These are phyloP conservation scores for Lagenidium giganteum DNA, from an alignment of 352 stramenopile genomes.

Conservation along the genomic window DNA sequence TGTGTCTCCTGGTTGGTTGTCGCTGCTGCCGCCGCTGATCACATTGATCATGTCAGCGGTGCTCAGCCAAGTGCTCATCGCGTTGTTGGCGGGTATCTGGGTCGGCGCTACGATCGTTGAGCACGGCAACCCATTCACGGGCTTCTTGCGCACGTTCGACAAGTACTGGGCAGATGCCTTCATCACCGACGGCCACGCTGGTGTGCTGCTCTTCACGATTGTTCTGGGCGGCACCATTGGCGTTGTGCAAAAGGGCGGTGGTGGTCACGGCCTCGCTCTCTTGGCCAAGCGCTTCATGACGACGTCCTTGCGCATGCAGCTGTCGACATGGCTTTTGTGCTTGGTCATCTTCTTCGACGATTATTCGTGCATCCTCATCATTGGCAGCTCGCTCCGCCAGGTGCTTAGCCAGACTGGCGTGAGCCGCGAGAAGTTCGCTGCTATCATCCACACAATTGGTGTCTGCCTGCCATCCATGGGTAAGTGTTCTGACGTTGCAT, in stretches of 20 bases:
- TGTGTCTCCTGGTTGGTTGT: conserved; percentile 70
- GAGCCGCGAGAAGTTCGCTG: conserved; percentile 86
- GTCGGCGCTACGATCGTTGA: conserved; percentile 80
- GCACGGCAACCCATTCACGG: conserved; percentile 64
- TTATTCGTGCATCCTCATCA: conserved; percentile 90
- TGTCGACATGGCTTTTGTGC: conserved; percentile 80
- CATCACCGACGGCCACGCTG: conserved; percentile 72
- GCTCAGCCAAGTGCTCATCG: conserved; percentile 75
- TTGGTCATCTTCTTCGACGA: conserved; percentile 91
- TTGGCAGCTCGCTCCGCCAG: conserved; percentile 82
- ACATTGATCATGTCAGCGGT: conserved; percentile 71
- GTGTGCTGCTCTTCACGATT: conserved; percentile 87
- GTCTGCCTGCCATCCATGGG: conserved; percentile 86
- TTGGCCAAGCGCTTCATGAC: conserved; percentile 81
- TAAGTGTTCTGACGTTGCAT: conserved; percentile 17
- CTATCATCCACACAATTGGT: conserved; percentile 85
- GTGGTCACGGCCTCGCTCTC: conserved; percentile 77
- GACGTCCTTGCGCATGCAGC: conserved; percentile 74
- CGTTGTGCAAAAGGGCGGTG: conserved; percentile 86
- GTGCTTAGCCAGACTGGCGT: conserved; percentile 80
- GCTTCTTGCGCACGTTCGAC: conserved; percentile 82
- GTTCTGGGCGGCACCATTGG: conserved; percentile 84
- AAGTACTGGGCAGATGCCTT: conserved; percentile 87
- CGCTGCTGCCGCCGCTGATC: conserved; percentile 64
- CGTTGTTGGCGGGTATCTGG: conserved; percentile 84